Base-by-base conservation (phyloP, 2,329 filamentous ascomycete species). In the Aspergillus brasiliensis region DNA sequence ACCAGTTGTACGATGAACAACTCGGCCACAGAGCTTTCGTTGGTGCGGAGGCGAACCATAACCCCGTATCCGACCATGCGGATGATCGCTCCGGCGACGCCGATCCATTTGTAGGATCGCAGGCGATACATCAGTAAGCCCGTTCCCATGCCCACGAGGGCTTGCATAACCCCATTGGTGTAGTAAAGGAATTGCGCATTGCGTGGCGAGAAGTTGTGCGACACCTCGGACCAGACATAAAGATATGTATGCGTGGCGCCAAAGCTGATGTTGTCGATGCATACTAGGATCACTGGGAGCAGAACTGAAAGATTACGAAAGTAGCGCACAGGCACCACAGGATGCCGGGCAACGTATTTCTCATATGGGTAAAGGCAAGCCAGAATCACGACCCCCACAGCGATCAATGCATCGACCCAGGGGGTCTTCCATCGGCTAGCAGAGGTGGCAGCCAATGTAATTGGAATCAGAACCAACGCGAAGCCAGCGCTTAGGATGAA, bases 61-160 rank as follows among this genome's bases (percentile, higher is more conserved):
- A 82, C 65, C 3, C 80, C 81, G 59, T 83, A 83, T 5, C 82
- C 81, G 31, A 83, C 63, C 8, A 82, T 65, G 10, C 81, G 78
- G 31, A 84, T 64, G 2, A 73, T 57, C 1, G 75, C 72, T 4
- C 78, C 81, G 3, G 69, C 61, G 21, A 83, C 68, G 11, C 75
- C 69, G 2, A 83, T 69, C 76, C 78, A 81, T 61, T 83, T 83
- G 71, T 81, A 83, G 2, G 75, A 74, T 37, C 77, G 69, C 2
- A 75, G 73, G 49, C 73, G 71, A 55, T 75, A 74, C 73, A 83
- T 82, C 44, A 80, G 62, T 7, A 74, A 62, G 0, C 81, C 80
- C 10, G 74, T 69, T 0, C 75, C 37, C 37, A 82, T 76, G 7
- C 76, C 80, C 6, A 74, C 67, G 6, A 82, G 62, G 10, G 76